Evolutionary conservation across 2,329 filamentous ascomycete genomes (phyloP), one percentile per base, ranked within the genome.

Genomic region (Mollisia scopiformis): DNA sequence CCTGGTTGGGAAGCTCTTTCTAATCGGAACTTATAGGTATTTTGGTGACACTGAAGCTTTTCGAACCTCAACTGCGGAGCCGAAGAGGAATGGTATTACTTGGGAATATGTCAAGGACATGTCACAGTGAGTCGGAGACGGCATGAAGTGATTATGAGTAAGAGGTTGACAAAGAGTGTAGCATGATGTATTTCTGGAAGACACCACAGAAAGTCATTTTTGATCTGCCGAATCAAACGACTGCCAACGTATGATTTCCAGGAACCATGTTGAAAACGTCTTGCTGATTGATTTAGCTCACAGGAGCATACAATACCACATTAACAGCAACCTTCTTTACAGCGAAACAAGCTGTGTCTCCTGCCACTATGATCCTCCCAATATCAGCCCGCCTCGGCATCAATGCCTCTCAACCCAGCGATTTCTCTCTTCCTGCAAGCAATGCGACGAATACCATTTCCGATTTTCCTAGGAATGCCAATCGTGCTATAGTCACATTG

Each of bases 101-200:
- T 93, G 89, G 89, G 86, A 82, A 0, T 91, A 90, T 71, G 78
- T 87, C 59, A 93, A 93, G 74, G 90, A 94, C 72, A 85, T 92
- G 84, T 90, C 88, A 3, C 80, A 83, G 55, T 93, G 87, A 55
- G 57, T 62, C 14, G 10, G 21, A 14, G 13, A 19, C 23, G 13
- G 11, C 3, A n/a, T 31, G 25, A 21, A 47, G 23, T 6, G 8
- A n/a, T 13, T 6, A 33, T 8, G 13, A 21, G 16, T 19, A 8
- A 2, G 11, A 33, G 16, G 30, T 23, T 51, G 30, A 47, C 7
- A 21, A 19, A 6, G 21, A 30, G 2, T 23, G 2, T 35, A 63
- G 61, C 11, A 43, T 72, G 76, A 63, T 88, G 16, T 78, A 83
- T 2, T 63, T 93, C 11, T 92, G 90, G 84, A 85, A 82, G 63